phyloP scores from a whole-genome alignment of 345 rosid genomes.

The Pugionium cornutum region DNA sequence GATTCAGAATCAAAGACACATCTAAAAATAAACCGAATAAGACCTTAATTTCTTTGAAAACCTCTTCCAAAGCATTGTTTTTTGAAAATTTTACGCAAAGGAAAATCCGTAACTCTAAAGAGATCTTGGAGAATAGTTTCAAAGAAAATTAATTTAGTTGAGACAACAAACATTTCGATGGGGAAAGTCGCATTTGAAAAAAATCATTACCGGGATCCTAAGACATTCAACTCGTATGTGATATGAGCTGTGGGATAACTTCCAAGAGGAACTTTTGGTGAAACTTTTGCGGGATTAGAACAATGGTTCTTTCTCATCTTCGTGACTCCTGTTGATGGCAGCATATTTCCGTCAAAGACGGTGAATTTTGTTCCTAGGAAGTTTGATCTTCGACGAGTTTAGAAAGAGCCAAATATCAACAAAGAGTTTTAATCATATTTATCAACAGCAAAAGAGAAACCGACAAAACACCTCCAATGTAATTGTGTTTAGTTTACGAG shows the following conservation, averaged over 20 bases:
- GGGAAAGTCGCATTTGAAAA: conserved; percentile 1
- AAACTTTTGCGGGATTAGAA: conserved; percentile 55
- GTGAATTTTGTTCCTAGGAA: conserved; percentile 93
- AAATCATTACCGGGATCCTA: conserved; percentile 71
- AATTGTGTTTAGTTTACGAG: conserved; percentile 3
- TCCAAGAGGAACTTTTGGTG: conserved; percentile 60
- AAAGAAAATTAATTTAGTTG: background rate
- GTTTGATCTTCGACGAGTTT: conserved; percentile 61
- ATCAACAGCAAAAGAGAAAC: conserved; percentile 1
- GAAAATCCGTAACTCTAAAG: background rate
- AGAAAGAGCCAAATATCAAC: conserved; percentile 29
- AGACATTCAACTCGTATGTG: conserved; percentile 78
- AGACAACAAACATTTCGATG: background rate
- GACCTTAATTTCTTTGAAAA: background rate
- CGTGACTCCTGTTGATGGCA: conserved; percentile 50
- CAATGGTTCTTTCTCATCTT: conserved; percentile 59
- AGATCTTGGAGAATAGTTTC: background rate
- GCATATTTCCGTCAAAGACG: conserved; percentile 66
- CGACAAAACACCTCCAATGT: conserved; percentile 9
- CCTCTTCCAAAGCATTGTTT: background rate
- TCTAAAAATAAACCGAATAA: background rate
- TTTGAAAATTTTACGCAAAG: no score
- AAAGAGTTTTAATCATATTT: background rate
- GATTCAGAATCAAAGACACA: background rate
- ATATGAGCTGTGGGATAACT: conserved; percentile 70